phyloP scores from a whole-genome alignment of 768 basidiomycete species.

The Clitopilus passeckerianus region DNA sequence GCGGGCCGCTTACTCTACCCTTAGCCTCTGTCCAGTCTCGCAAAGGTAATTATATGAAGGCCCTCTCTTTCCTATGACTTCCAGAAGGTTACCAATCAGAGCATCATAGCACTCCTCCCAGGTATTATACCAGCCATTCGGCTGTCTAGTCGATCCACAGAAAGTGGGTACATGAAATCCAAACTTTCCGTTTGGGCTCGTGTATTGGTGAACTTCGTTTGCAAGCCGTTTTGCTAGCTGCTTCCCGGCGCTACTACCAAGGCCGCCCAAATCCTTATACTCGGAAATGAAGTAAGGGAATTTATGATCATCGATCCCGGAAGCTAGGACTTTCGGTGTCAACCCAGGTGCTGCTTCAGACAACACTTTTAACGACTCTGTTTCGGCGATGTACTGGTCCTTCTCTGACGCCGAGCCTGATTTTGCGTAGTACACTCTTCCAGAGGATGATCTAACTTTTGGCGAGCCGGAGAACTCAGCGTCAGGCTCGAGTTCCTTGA shows the following conservation, averaged over 20 bases:
- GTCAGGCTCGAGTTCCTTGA: constrained; percentile 45
- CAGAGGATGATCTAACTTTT: constrained; percentile 50
- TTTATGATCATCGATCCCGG: constrained; percentile 34
- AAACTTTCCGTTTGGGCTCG: constrained; percentile 46
- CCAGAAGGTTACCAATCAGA: constrained; percentile 56
- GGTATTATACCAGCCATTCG: constrained; percentile 67
- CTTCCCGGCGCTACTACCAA: constrained; percentile 41
- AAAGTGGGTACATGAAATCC: constrained; percentile 75
- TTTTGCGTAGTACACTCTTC: constrained; percentile 60
- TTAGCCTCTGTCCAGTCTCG: constrained; percentile 45
- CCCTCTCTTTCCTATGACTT: constrained; percentile 36
- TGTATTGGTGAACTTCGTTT: constrained; percentile 55
- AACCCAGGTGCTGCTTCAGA: constrained; percentile 61
- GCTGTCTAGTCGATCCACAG: constrained; percentile 66
- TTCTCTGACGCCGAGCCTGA: constrained; percentile 41
- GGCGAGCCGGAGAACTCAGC: constrained; percentile 43
- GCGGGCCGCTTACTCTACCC: constrained; percentile 26
- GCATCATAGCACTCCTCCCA: constrained; percentile 69
- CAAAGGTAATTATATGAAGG: constrained; percentile 37
- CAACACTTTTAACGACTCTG: constrained; percentile 63
- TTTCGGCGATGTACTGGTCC: constrained; percentile 70
- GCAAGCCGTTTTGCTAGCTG: constrained; percentile 59
- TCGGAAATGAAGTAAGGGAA: constrained; percentile 69
- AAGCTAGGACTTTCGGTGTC: constrained; percentile 52
- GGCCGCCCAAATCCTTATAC: constrained; percentile 53